These are phyloP conservation scores for Verticillium zaregamsianum DNA, from an alignment of 2,329 filamentous ascomycete genomes.

Conservation along the genomic window DNA sequence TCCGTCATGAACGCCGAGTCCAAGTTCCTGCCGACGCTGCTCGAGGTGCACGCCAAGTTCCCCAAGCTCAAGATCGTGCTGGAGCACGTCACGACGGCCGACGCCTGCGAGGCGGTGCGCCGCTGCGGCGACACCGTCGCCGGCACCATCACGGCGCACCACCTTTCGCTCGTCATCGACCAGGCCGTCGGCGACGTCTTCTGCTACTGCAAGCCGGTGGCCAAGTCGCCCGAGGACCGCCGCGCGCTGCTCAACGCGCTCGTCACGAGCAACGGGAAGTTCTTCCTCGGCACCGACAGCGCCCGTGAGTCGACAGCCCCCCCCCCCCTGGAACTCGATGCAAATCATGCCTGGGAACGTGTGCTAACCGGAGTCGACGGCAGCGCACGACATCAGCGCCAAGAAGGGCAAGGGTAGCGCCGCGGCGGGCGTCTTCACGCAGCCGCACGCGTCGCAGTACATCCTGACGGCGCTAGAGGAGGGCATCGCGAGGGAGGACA, in stretches of 20 bases:
- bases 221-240: slow-evolving; percentile 65
- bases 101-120: slow-evolving; percentile 73
- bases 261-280: slow-evolving; percentile 56
- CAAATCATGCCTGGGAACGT: not conserved
- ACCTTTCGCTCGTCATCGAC: slow-evolving; percentile 75
- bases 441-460: slow-evolving; percentile 63
- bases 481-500: slow-evolving; percentile 44
- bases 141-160: slow-evolving; percentile 55
- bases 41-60: slow-evolving; percentile 68
- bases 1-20: slow-evolving; percentile 67
- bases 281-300: slow-evolving; percentile 70
- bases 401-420: slow-evolving; percentile 56
- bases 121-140: slow-evolving; percentile 74
- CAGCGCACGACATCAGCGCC: slow-evolving; percentile 49
- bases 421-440: slow-evolving; percentile 75
- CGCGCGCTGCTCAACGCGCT: slow-evolving; percentile 66
- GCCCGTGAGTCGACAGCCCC: slow-evolving; percentile 46
- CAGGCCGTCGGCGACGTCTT: slow-evolving; percentile 57
- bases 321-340: slow-evolving; percentile 2
- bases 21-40: slow-evolving; percentile 75
- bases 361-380: not conserved
- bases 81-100: slow-evolving; percentile 85
- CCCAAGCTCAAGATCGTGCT: slow-evolving; percentile 65
- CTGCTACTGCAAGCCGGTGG: slow-evolving; percentile 72
- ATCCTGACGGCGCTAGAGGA: slow-evolving; percentile 55